A percentile compares a stretch with the other conserved stretches of the same genome.
Evolutionary conservation across 495 filamentous ascomycete genomes (phyloP).

Genomic region (Hypoxylon fragiforme): DNA sequence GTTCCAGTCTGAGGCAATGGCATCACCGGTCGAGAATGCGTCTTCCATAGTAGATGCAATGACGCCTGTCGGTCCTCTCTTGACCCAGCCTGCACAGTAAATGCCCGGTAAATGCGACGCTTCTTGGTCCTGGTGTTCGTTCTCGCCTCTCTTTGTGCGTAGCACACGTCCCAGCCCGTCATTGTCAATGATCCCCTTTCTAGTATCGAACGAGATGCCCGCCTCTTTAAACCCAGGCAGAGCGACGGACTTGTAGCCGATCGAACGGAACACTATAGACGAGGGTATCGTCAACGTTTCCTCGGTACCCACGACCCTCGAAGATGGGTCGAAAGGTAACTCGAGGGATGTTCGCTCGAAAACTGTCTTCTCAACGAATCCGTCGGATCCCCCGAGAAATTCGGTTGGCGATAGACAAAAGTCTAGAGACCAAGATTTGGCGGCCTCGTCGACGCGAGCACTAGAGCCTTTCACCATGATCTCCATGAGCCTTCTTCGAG

Average conservation of each 20-base stretch:
- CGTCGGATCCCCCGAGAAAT: conserved; percentile 58
- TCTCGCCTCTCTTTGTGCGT: conserved; percentile 27
- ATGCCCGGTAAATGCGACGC: conserved; percentile 61
- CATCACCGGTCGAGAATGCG: conserved; percentile 86
- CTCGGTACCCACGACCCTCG: conserved; percentile 55
- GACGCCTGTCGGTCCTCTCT: conserved; percentile 90
- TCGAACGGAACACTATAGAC: conserved; percentile 79
- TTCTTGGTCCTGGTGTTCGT: background rate
- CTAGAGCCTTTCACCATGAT: conserved; percentile 74
- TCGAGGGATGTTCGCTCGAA: conserved; percentile 65
- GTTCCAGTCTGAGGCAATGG: conserved; percentile 72
- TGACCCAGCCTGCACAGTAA: conserved; percentile 97
- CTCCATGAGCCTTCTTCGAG: conserved; percentile 75
- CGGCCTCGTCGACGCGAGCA: conserved; percentile 46
- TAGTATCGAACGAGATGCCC: conserved; percentile 75
- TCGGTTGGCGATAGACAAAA: conserved; percentile 76
- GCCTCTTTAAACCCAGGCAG: conserved; percentile 76
- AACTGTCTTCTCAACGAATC: conserved; percentile 59
- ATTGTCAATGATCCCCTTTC: conserved; percentile 78
- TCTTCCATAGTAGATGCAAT: conserved; percentile 97
- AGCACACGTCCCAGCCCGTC: conserved; percentile 76
- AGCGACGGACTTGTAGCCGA: conserved; percentile 84
- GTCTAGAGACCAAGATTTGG: conserved; percentile 79
- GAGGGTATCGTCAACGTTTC: conserved; percentile 53
- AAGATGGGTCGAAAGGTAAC: conserved; percentile 53